Percentiles rank a stretch among this genome's conserved stretches.
phyloP scores from a whole-genome alignment of 495 filamentous ascomycete species.

The Aspergillus incahuasiensis region DNA sequence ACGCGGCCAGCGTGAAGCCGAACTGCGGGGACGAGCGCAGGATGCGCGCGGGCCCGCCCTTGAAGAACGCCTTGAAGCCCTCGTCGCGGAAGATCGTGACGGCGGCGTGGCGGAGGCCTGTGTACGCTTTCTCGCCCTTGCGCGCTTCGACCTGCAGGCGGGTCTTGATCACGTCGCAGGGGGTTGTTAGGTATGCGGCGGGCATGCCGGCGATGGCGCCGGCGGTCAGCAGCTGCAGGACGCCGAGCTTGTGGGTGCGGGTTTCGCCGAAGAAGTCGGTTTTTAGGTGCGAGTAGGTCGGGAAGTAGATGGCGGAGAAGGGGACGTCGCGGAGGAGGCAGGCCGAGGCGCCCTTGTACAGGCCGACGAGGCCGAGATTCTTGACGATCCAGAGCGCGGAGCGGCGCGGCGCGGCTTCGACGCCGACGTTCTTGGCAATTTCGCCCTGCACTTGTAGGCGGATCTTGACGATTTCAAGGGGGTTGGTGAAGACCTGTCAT shows the following conservation, averaged over 20 bases:
- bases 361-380: conserved; percentile 88
- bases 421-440: conserved; percentile 77
- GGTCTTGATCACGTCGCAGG: conserved; percentile 98
- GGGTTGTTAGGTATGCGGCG: conserved; percentile 93
- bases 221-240: conserved; percentile 87
- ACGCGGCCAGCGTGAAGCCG: conserved; percentile 92
- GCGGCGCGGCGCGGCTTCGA: conserved; percentile 71
- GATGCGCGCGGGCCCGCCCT: conserved; percentile 93
- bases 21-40: conserved; percentile 93
- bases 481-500: conserved; percentile 84
- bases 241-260: conserved; percentile 81
- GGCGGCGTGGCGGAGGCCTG: conserved; percentile 81
- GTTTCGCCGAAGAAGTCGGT: conserved; percentile 89
- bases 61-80: conserved; percentile 95
- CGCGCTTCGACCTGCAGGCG: conserved; percentile 94
- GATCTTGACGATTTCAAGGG: conserved; percentile 98
- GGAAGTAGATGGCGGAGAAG: conserved; percentile 99
- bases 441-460: conserved; percentile 97
- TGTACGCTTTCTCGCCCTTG: conserved; percentile 87
- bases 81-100: conserved; percentile 80
- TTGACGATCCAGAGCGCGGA: conserved; percentile 96
- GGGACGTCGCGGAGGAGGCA: conserved; percentile 94
- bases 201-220: conserved; percentile 99
- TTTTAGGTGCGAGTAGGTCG: conserved; percentile 91
- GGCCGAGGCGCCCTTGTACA: conserved; percentile 97